A percentile compares a stretch with the other conserved stretches of the same genome.
These are phyloP conservation scores for Gonium pectorale DNA, from an alignment of 139 green algal genomes.

Conservation along the genomic window DNA sequence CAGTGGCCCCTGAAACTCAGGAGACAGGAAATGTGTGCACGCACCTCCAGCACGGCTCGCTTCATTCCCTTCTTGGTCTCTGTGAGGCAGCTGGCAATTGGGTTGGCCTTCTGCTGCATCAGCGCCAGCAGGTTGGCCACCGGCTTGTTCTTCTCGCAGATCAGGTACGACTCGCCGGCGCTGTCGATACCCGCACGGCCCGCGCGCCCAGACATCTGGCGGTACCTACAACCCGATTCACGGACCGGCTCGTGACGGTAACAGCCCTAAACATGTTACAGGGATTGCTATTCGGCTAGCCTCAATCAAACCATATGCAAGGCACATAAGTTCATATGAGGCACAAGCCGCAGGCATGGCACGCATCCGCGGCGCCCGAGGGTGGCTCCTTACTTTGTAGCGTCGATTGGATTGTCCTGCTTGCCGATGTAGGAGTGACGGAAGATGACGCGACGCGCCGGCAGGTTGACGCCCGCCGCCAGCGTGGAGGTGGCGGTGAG, in stretches of 20 bases:
- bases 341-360: too few species aligned
- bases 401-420: constrained; percentile 59
- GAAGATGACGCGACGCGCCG: constrained; percentile 91
- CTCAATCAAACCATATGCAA: too few species aligned
- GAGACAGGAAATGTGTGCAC: background rate
- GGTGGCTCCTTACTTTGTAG: too few species aligned
- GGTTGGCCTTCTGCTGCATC: constrained; percentile 52
- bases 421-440: constrained; percentile 61
- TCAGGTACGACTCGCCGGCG: constrained; percentile 67
- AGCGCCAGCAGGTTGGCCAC: constrained; percentile 49
- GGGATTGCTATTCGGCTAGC: too few species aligned
- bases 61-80: constrained; percentile 81
- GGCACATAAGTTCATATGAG: too few species aligned
- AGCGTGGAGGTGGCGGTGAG: constrained; percentile 95
- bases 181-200: constrained; percentile 82
- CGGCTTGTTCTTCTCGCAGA: constrained; percentile 40
- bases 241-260: too few species aligned
- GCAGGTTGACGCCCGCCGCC: constrained; percentile 92
- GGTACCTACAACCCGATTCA: constrained; percentile 58
- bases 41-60: constrained; percentile 82
- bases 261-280: too few species aligned
- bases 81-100: constrained; percentile 78
- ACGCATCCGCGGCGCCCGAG: too few species aligned
- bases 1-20: too few species aligned
- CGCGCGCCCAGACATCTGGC: constrained; percentile 84